Percentiles rank a stretch among this genome's conserved stretches.
Conservation (phyloP, 306 rosid species). For the Hippophae rhamnoides region DNA sequence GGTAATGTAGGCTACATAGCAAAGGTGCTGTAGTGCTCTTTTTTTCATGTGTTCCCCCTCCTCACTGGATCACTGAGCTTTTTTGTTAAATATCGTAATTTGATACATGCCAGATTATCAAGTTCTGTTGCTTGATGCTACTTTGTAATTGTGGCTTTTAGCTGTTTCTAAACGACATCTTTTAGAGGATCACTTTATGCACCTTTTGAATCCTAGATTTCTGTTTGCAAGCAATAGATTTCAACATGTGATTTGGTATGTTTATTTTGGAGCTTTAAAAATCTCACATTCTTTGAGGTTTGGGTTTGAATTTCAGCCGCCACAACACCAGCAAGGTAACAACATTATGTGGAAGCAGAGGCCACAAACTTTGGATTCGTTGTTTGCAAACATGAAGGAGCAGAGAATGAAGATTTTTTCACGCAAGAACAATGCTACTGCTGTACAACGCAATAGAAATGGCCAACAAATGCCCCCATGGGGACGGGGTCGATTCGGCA, state of each 20-base stretch:
- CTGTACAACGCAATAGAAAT: constrained; percentile 27
- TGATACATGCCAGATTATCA: too few relatives aligned
- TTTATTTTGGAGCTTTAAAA: too few relatives aligned
- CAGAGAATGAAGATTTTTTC: constrained; percentile 58
- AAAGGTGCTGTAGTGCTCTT: constrained; percentile 35
- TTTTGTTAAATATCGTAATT: too few relatives aligned
- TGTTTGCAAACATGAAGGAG: constrained; percentile 83
- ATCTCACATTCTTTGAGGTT: constrained; percentile 1
- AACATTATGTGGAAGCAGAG: constrained; percentile 46
- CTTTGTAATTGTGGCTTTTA: too few relatives aligned
- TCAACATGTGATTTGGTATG: background rate
- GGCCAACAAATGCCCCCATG: constrained; percentile 49
- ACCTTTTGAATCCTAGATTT: too few relatives aligned
- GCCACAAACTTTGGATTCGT: constrained; percentile 69
- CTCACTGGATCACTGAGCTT: background rate
- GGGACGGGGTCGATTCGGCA: constrained; percentile 66
- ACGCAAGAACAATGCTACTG: constrained; percentile 38
- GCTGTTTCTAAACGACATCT: too few relatives aligned
- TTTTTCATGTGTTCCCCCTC: background rate
- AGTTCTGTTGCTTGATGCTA: too few relatives aligned
- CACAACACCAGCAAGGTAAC: constrained; percentile 23
- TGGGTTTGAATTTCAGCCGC: constrained; percentile 24
- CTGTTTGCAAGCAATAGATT: too few relatives aligned
- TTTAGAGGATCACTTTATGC: too few relatives aligned
- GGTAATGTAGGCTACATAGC: constrained; percentile 35